phyloP scores from a whole-genome alignment of 2,329 filamentous ascomycete genomes.

The Emmonsiellopsis sp. region DNA sequence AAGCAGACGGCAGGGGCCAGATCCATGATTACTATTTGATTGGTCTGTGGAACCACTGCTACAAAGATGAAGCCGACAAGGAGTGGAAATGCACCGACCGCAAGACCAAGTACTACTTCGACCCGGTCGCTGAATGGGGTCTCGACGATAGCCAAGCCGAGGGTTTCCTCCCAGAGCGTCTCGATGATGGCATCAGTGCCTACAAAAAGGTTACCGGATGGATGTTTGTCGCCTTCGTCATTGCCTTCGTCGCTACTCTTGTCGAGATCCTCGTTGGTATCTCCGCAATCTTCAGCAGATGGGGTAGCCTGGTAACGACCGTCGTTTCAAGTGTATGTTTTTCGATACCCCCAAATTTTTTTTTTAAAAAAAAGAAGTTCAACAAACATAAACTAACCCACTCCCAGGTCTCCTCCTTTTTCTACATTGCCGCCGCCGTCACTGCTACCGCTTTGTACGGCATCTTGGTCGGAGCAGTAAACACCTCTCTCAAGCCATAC shows the following conservation, averaged over 20 bases:
- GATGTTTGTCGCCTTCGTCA: conserved; percentile 73
- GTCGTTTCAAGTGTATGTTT: conserved; percentile 58
- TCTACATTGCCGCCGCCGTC: conserved; percentile 56
- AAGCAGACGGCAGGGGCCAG: conserved; percentile 37
- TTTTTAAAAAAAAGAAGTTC: not conserved
- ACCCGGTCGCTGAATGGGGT: conserved; percentile 57
- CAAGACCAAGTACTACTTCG: conserved; percentile 67
- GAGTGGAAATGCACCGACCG: conserved; percentile 59
- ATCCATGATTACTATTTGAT: conserved; percentile 73
- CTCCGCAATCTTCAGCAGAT: conserved; percentile 73
- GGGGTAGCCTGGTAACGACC: conserved; percentile 73
- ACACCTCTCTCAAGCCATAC: conserved; percentile 60
- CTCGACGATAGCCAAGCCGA: conserved; percentile 41
- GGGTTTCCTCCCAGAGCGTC: conserved; percentile 53
- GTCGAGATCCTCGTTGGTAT: conserved; percentile 69
- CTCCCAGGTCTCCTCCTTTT: conserved; percentile 41
- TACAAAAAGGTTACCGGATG: conserved; percentile 70
- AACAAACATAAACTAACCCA: conserved; percentile 11
- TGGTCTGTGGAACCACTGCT: conserved; percentile 82
- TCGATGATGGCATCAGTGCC: conserved; percentile 58
- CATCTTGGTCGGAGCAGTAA: conserved; percentile 60
- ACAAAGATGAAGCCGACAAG: conserved; percentile 43
- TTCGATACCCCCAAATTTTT: not conserved
- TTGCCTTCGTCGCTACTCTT: conserved; percentile 61
- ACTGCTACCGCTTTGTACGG: conserved; percentile 67